Percentiles rank a stretch among this genome's conserved stretches.
These are phyloP conservation scores for Phaffia australis DNA, from an alignment of 768 basidiomycete species.

Conservation along the genomic window DNA sequence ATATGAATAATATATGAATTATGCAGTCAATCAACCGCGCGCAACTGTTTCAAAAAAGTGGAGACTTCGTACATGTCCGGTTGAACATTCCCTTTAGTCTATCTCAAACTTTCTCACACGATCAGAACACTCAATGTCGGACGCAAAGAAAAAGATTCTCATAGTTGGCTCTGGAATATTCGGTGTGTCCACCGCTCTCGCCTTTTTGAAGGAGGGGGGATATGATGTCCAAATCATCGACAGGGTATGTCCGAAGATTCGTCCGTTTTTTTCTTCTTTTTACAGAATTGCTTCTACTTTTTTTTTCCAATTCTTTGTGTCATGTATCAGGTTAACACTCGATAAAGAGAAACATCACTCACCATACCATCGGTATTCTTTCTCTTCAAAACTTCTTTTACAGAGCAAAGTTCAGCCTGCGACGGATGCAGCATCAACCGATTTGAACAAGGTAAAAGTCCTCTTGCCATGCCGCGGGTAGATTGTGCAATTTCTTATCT, in stretches of 20 bases:
- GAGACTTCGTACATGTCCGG: no score
- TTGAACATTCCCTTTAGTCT: no score
- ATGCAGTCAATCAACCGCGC: no score
- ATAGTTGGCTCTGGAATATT: slow-evolving; percentile 45
- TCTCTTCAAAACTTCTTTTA: not conserved
- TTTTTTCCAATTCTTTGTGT: not conserved
- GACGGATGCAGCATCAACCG: slow-evolving; percentile 61
- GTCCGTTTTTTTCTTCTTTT: not conserved
- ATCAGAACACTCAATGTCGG: no score
- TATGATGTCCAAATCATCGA: slow-evolving; percentile 71
- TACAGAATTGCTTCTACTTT: not conserved
- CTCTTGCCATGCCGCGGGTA: not conserved
- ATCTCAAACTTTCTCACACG: no score
- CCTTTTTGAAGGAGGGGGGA: slow-evolving; percentile 52
- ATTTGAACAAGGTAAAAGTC: slow-evolving; percentile 30
- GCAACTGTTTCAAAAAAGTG: no score
- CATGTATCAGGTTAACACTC: not conserved
- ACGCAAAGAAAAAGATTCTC: slow-evolving; percentile 1
- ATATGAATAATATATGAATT: no score
- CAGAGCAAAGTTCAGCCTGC: slow-evolving; percentile 60
- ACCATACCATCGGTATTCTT: not conserved
- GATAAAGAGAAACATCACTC: no score
- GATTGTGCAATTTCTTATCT: not conserved
- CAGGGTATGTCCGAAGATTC: slow-evolving; percentile 8
- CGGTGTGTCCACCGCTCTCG: slow-evolving; percentile 73